Conservation (phyloP, 495 filamentous ascomycete genomes). For the Gamarada debralockiae region DNA sequence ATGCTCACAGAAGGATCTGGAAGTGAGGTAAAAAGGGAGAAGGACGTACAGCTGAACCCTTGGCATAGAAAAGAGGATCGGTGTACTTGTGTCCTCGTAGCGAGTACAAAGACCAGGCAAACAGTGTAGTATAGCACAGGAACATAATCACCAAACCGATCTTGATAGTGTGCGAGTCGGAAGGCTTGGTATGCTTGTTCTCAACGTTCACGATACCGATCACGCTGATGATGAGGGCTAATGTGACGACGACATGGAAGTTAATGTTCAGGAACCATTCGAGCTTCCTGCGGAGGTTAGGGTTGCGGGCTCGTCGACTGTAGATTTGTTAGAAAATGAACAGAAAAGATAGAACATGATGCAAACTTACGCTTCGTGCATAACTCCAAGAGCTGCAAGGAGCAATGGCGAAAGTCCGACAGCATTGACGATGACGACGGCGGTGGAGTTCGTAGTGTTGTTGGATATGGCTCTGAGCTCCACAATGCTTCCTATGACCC, state of each 20-base stretch:
- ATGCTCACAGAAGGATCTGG: neutral
- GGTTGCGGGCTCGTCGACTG: constrained; percentile 1
- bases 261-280: neutral
- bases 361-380: constrained; percentile 5
- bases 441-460: neutral
- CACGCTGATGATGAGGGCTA: neutral
- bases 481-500: neutral
- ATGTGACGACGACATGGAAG: neutral
- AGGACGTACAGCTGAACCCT: neutral
- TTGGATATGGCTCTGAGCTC: neutral
- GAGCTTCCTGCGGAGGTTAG: neutral
- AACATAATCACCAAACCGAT: neutral
- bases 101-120: neutral
- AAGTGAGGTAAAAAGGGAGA: too few species aligned
- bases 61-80: neutral
- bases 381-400: neutral
- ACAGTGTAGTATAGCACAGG: neutral
- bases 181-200: neutral
- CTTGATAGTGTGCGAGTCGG: neutral
- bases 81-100: neutral
- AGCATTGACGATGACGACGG: neutral
- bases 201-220: constrained; percentile 2
- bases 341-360: neutral
- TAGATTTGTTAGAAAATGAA: neutral
- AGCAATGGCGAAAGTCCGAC: constrained; percentile 6